Evolutionary conservation across 192 early-diverging fungal genomes (phyloP).

Genomic region (Coemansia sp.): DNA sequence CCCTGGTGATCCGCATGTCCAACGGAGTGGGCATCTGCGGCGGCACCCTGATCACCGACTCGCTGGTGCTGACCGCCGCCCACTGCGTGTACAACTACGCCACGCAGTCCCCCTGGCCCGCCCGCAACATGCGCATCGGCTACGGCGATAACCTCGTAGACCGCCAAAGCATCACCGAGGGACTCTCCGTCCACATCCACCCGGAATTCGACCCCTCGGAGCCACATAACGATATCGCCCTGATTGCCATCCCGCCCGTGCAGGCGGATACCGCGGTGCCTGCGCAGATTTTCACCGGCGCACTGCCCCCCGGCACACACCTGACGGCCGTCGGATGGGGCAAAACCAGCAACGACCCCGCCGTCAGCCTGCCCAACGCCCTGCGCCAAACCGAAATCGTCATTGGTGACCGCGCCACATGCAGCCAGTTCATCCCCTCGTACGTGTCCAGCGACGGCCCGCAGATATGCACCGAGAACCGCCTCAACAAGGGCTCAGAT

Average conservation of each 20-base stretch:
- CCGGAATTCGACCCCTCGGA: conserved; percentile 19
- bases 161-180: conserved; percentile 9
- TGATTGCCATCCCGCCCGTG: conserved; percentile 16
- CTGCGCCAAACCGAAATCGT: conserved; percentile 29
- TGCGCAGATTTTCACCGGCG: conserved; percentile 25
- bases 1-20: conserved; percentile 16
- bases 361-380: conserved; percentile 14
- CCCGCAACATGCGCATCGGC: conserved; percentile 18
- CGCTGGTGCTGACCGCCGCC: conserved; percentile 31
- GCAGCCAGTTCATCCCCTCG: conserved; percentile 23
- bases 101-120: background rate
- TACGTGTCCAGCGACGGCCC: conserved; percentile 43
- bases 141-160: conserved; percentile 15
- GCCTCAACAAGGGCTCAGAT: conserved; percentile 29
- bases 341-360: conserved; percentile 8
- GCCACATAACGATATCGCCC: conserved; percentile 24
- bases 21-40: conserved; percentile 31
- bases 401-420: conserved; percentile 18
- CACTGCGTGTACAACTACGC: conserved; percentile 36
- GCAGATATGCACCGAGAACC: conserved; percentile 47
- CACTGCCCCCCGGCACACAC: conserved; percentile 6
- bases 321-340: conserved; percentile 46
- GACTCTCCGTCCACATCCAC: conserved; percentile 11
- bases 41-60: conserved; percentile 29
- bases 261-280: background rate